phyloP scores from a whole-genome alignment of 306 rosid genomes.

The Lithocarpus polystachyus region DNA sequence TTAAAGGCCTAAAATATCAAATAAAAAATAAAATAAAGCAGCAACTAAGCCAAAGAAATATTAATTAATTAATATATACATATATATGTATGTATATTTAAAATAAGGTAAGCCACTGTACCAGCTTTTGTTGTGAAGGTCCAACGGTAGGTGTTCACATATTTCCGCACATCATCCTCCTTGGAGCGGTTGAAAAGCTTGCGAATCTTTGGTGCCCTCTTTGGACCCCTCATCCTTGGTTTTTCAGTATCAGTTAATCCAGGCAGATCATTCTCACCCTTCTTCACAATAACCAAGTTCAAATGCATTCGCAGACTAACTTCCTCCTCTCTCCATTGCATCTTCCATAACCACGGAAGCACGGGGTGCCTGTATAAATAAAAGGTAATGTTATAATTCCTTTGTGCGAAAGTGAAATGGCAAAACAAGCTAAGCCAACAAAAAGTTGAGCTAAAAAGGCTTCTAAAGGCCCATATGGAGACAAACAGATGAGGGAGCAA shows the following conservation, averaged over 20 bases:
- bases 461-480: too few relatives aligned
- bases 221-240: slow-evolving; percentile 1
- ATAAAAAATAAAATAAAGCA: too few relatives aligned
- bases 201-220: slow-evolving; percentile 1
- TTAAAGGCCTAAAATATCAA: too few relatives aligned
- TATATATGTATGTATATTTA: too few relatives aligned
- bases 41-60: too few relatives aligned
- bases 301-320: not conserved
- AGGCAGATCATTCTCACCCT: not conserved
- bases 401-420: not conserved
- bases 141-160: not conserved
- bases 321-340: not conserved
- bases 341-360: slow-evolving; percentile 2
- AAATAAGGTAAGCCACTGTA: not conserved
- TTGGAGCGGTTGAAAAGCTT: not conserved
- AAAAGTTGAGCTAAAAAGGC: too few relatives aligned
- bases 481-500: too few relatives aligned
- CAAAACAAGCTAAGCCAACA: too few relatives aligned
- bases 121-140: not conserved
- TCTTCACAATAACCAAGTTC: slow-evolving; percentile 5
- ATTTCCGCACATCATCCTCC: not conserved
- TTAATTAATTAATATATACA: too few relatives aligned
- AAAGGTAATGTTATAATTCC: not conserved
- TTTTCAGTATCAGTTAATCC: not conserved
- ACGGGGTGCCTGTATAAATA: not conserved